phyloP scores from a whole-genome alignment of 225 moss, liverwort and hornwort species.

The Antitrichia curtipendula region DNA sequence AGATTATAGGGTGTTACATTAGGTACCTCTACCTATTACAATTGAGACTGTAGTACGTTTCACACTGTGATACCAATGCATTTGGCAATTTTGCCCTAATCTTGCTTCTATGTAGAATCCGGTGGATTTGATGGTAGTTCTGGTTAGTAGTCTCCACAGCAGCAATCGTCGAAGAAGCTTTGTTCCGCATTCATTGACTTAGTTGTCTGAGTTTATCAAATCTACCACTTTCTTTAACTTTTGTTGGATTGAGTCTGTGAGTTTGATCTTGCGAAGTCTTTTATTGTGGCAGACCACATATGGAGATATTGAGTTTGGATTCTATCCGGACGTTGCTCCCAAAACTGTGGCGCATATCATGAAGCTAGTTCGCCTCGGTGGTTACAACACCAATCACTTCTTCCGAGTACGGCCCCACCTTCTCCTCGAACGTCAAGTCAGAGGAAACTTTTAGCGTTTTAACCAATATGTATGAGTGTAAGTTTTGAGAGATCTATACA shows the following conservation, averaged over 20 bases:
- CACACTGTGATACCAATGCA: background rate
- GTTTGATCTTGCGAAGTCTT: background rate
- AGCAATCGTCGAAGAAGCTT: background rate
- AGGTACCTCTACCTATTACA: too few species aligned
- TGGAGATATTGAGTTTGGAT: slow-evolving; percentile 96
- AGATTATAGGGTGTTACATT: background rate
- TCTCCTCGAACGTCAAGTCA: background rate
- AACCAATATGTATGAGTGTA: background rate
- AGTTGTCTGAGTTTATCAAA: background rate
- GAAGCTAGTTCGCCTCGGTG: slow-evolving; percentile 81
- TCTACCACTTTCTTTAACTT: background rate
- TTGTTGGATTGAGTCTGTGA: background rate
- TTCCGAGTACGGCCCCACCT: slow-evolving; percentile 49
- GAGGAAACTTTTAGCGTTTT: background rate
- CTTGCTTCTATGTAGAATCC: background rate
- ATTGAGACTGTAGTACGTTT: background rate
- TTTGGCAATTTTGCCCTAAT: background rate
- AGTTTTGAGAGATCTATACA: background rate
- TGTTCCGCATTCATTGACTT: background rate
- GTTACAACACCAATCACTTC: slow-evolving; percentile 94
- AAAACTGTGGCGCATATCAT: slow-evolving; percentile 81
- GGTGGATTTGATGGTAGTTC: background rate
- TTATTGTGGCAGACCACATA: slow-evolving; percentile 53
- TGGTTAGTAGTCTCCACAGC: background rate
- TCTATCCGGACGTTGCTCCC: slow-evolving; percentile 82